Percentiles rank a stretch among this genome's conserved stretches.
Evolutionary conservation across 1,139 yeast species (phyloP).

Genomic region (Saccharomyces pastorianus): DNA sequence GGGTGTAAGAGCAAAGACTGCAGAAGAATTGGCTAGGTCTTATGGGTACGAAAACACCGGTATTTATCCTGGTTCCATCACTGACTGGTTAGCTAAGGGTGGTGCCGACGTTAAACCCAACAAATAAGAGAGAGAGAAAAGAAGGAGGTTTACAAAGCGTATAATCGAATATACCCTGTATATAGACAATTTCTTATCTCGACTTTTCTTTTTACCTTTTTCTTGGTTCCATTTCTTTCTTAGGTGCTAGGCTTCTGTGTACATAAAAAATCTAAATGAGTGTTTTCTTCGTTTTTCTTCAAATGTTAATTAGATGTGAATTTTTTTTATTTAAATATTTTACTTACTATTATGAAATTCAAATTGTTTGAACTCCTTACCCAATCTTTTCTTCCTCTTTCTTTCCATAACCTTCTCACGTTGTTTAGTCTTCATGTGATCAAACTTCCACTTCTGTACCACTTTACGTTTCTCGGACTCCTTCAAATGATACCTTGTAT

Average conservation of each 20-base stretch:
- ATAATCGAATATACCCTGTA: neutral
- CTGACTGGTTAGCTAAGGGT: slow-evolving; percentile 59
- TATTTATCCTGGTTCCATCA: slow-evolving; percentile 74
- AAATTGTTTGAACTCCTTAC: slow-evolving; percentile 79
- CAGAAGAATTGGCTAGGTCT: slow-evolving; percentile 84
- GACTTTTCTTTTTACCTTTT: neutral
- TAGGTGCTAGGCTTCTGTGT: no score
- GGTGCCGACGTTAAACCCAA: slow-evolving; percentile 12
- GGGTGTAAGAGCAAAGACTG: slow-evolving; percentile 85
- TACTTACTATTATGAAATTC: slow-evolving; percentile 41
- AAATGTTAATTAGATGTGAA: neutral
- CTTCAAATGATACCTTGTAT: slow-evolving; percentile 53
- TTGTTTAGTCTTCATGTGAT: slow-evolving; percentile 71
- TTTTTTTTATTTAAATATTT: neutral
- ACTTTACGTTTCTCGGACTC: slow-evolving; percentile 75
- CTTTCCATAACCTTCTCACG: slow-evolving; percentile 85
- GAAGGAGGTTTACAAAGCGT: no score
- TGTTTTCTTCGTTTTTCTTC: neutral
- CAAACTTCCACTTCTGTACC: slow-evolving; percentile 82
- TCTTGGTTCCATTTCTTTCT: neutral
- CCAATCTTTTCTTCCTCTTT: slow-evolving; percentile 86
- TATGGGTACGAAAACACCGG: slow-evolving; percentile 78
- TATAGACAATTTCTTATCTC: neutral
- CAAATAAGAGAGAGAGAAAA: neutral
- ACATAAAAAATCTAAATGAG: no score